phyloP scores from a whole-genome alignment of 441 rosid genomes.

The Eutrema salsugineum region DNA sequence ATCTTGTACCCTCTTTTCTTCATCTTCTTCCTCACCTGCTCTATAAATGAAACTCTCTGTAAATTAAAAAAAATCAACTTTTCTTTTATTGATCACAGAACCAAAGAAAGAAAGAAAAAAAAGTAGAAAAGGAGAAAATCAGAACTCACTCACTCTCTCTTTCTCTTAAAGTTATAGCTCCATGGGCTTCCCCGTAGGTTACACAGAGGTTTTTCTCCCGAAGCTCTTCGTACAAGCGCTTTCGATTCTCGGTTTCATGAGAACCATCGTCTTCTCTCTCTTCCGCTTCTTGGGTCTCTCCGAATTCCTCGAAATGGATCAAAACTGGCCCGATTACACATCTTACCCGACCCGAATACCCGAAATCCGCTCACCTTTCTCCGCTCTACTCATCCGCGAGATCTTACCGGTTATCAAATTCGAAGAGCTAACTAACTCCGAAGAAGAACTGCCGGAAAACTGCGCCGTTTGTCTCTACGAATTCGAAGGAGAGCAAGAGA shows the following conservation, averaged over 20 bases:
- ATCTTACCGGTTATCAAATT: constrained; percentile 70
- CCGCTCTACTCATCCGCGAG: constrained; percentile 69
- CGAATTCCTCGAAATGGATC: constrained; percentile 62
- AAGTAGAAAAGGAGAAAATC: neutral
- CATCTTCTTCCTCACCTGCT: constrained; percentile 3
- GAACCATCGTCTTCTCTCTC: constrained; percentile 49
- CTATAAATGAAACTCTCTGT: constrained; percentile 23
- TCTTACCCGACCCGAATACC: constrained; percentile 45
- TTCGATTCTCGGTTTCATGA: constrained; percentile 62
- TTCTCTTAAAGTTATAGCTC: neutral
- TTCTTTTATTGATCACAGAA: neutral
- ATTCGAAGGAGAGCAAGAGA: constrained; percentile 72
- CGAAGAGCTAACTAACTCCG: constrained; percentile 38
- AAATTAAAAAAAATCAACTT: constrained; percentile 16
- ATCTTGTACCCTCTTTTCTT: neutral
- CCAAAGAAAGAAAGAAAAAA: neutral
- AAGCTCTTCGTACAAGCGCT: constrained; percentile 67
- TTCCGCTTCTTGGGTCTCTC: constrained; percentile 64
- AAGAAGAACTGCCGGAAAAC: constrained; percentile 60
- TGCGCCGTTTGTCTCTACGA: constrained; percentile 89
- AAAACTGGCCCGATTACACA: constrained; percentile 45
- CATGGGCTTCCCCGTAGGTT: constrained; percentile 92
- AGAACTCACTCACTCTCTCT: neutral
- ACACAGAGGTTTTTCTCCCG: constrained; percentile 74
- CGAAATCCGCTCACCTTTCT: constrained; percentile 48